Evolutionary conservation across 768 basidiomycete species (phyloP).

Genomic region (Mycena pura): DNA sequence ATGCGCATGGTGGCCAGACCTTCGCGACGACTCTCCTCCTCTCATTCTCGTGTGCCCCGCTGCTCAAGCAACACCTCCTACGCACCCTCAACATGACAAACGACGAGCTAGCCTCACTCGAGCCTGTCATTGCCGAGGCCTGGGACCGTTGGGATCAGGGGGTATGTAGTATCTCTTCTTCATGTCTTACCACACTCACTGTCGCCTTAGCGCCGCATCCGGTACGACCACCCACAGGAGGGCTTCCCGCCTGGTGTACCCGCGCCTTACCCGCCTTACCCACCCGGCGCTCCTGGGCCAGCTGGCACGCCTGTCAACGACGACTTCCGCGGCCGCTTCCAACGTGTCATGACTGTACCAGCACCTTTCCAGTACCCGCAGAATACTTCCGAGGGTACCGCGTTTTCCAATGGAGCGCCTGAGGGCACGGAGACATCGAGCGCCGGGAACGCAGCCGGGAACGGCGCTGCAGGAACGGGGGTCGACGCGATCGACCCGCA

Average conservation of each 20-base stretch:
- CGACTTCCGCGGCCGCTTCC: constrained; percentile 26
- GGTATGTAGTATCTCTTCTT: constrained; percentile 48
- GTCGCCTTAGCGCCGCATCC: constrained; percentile 18
- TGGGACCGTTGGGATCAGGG: constrained; percentile 90
- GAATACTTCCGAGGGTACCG: no score
- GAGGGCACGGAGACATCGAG: background rate
- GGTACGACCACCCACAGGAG: constrained; percentile 20
- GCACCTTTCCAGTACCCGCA: constrained; percentile 25
- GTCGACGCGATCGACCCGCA: constrained; percentile 22
- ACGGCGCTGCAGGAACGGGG: background rate
- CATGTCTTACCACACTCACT: constrained; percentile 1
- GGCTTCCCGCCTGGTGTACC: constrained; percentile 16
- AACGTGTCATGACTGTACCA: constrained; percentile 21
- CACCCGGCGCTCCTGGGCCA: background rate
- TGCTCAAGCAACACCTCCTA: constrained; percentile 77
- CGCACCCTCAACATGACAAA: constrained; percentile 76
- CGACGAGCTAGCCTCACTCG: constrained; percentile 79
- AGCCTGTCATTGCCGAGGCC: constrained; percentile 82
- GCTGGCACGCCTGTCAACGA: constrained; percentile 6
- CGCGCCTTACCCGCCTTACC: background rate
- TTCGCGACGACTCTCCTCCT: constrained; percentile 82
- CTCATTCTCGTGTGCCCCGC: constrained; percentile 76
- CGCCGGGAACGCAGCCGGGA: background rate
- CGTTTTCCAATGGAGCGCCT: background rate
- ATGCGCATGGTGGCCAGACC: constrained; percentile 69